Conservation (phyloP, 1,284 basidiomycete genomes). For the Puccinia coronata region DNA sequence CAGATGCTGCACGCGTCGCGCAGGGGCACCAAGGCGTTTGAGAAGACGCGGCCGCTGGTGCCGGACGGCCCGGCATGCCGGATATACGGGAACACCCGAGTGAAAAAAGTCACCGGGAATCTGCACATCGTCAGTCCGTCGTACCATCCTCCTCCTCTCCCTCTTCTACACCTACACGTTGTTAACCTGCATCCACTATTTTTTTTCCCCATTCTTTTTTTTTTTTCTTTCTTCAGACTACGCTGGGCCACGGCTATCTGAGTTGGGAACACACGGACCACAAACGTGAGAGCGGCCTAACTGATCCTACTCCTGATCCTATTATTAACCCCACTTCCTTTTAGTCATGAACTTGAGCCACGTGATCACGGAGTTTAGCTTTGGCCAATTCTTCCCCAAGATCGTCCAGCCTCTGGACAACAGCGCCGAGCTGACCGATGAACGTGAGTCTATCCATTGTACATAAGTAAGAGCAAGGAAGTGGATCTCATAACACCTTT, state of each 20-base stretch:
- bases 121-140: conserved; percentile 58
- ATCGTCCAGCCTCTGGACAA: conserved; percentile 87
- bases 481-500: not conserved
- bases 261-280: conserved; percentile 86
- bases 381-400: conserved; percentile 92
- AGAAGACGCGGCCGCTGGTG: conserved; percentile 72
- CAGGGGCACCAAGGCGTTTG: conserved; percentile 60
- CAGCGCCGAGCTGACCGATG: conserved; percentile 71
- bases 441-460: conserved; percentile 74
- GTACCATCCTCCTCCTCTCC: not conserved
- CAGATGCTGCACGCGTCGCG: conserved; percentile 37
- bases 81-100: conserved; percentile 77
- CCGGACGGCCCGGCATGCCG: conserved; percentile 73
- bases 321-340: not conserved
- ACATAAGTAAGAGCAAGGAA: not conserved
- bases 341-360: conserved; percentile 94
- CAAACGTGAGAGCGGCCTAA: conserved; percentile 63
- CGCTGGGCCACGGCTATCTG: conserved; percentile 88
- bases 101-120: conserved; percentile 82
- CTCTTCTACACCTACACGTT: not conserved
- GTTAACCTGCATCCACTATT: too few relatives aligned
- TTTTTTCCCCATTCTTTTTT: too few relatives aligned
- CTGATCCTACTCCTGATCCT: too few relatives aligned
- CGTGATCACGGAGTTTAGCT: conserved; percentile 93
- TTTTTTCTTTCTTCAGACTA: conserved; percentile 64